Conservation (phyloP, 345 rosid species). For the Eutrema japonicum region DNA sequence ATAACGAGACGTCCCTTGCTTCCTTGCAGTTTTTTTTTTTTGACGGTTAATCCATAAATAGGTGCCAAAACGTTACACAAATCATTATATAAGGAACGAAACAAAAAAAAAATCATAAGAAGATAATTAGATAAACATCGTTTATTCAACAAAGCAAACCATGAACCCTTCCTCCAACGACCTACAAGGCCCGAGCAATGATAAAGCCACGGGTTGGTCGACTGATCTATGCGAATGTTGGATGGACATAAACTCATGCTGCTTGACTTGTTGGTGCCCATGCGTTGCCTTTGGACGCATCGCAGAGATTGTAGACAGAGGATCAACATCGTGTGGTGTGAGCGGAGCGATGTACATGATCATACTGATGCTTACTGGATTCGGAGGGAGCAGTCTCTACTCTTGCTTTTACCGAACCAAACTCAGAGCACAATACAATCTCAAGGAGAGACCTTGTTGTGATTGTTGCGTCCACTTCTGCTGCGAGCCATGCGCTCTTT, state of each 20-base stretch:
- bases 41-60: slow-evolving; percentile 23
- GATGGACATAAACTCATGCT: slow-evolving; percentile 45
- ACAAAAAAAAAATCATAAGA: neutral
- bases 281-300: slow-evolving; percentile 65
- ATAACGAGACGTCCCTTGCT: slow-evolving; percentile 27
- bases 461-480: slow-evolving; percentile 47
- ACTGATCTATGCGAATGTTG: slow-evolving; percentile 57
- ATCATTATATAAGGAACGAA: neutral
- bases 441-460: slow-evolving; percentile 46
- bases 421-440: slow-evolving; percentile 41
- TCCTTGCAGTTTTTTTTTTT: neutral
- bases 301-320: slow-evolving; percentile 61
- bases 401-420: slow-evolving; percentile 48
- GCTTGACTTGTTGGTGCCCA: slow-evolving; percentile 60
- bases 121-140: neutral
- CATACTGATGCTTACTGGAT: slow-evolving; percentile 34
- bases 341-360: slow-evolving; percentile 44
- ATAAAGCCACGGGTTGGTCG: slow-evolving; percentile 49
- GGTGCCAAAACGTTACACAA: slow-evolving; percentile 8
- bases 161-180: slow-evolving; percentile 26
- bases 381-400: slow-evolving; percentile 41
- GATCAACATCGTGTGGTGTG: slow-evolving; percentile 50
- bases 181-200: neutral
- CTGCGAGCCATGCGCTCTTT: slow-evolving; percentile 47
- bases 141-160: neutral